Percentiles rank a stretch among this genome's conserved stretches.
Conservation (phyloP, 352 stramenopile species). For the Ophiocytium majus region DNA sequence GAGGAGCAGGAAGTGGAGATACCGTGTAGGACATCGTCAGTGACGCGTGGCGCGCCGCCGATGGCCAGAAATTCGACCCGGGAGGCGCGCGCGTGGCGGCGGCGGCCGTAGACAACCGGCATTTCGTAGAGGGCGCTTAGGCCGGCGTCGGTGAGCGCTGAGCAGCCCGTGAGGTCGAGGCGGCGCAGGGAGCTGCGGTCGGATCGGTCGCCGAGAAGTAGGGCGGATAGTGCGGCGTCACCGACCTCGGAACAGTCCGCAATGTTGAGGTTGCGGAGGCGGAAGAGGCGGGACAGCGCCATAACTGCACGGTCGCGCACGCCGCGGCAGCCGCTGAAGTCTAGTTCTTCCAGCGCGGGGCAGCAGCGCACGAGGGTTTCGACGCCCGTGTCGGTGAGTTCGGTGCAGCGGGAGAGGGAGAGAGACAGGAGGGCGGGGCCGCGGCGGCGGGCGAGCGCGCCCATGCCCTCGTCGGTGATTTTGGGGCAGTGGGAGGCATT, state of each 20-base stretch:
- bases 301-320: conserved; percentile 47
- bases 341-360: not conserved
- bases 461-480: not conserved
- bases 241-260: conserved; percentile 36
- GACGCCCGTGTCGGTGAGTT: not conserved
- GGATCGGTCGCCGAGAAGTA: conserved; percentile 21
- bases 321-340: conserved; percentile 40
- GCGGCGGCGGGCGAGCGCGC: not conserved
- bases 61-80: conserved; percentile 25
- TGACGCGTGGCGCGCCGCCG: conserved; percentile 29
- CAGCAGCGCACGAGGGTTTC: not conserved
- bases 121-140: conserved; percentile 36
- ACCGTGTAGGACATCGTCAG: conserved; percentile 29
- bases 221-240: conserved; percentile 18
- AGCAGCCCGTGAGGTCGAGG: conserved; percentile 36
- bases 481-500: not conserved
- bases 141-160: conserved; percentile 37
- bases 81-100: conserved; percentile 31
- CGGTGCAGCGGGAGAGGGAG: not conserved
- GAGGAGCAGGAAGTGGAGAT: conserved; percentile 18
- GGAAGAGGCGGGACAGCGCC: conserved; percentile 26
- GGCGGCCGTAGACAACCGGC: conserved; percentile 35
- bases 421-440: not conserved
- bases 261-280: conserved; percentile 30
- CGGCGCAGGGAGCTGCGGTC: conserved; percentile 33